phyloP scores from a whole-genome alignment of 1,284 basidiomycete genomes.

The Cryptococcus deneoformans region DNA sequence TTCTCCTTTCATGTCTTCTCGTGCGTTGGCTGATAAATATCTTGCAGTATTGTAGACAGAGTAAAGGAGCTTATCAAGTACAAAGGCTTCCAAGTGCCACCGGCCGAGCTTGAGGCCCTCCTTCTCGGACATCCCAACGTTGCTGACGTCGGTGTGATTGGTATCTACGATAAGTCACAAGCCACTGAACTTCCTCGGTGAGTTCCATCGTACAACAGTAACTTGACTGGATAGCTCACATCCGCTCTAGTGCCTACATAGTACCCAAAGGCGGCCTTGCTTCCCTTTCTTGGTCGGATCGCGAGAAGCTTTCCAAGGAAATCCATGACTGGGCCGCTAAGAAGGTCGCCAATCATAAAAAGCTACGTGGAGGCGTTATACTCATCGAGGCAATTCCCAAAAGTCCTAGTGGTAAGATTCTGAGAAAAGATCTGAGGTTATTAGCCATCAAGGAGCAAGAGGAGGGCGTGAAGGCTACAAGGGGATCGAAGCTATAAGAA shows the following conservation, averaged over 20 bases:
- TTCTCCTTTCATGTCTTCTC: background rate
- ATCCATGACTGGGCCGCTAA: slow-evolving; percentile 62
- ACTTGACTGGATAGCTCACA: background rate
- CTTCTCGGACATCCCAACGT: slow-evolving; percentile 69
- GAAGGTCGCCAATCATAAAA: slow-evolving; percentile 55
- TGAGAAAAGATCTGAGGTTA: slow-evolving; percentile 41
- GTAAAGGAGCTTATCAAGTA: slow-evolving; percentile 84
- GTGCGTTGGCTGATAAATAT: background rate
- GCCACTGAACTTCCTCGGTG: slow-evolving; percentile 75
- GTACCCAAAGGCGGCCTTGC: background rate
- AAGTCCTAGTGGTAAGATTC: slow-evolving; percentile 44
- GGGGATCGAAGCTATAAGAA: slow-evolving; percentile 18
- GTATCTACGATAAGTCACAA: slow-evolving; percentile 59
- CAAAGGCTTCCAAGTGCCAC: slow-evolving; percentile 61
- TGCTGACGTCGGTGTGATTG: slow-evolving; percentile 70
- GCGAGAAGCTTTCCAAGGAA: slow-evolving; percentile 51
- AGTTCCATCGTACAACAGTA: background rate
- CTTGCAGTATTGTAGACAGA: slow-evolving; percentile 45
- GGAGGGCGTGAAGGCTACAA: slow-evolving; percentile 7
- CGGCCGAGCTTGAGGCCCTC: slow-evolving; percentile 74
- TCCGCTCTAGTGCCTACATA: slow-evolving; percentile 1
- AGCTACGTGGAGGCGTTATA: slow-evolving; percentile 51
- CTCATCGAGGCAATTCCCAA: slow-evolving; percentile 53
- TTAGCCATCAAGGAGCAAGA: slow-evolving; percentile 29
- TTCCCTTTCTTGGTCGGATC: background rate